These are phyloP conservation scores for Beta lomatogona DNA, from an alignment of 179 eudicot species.

Conservation along the genomic window DNA sequence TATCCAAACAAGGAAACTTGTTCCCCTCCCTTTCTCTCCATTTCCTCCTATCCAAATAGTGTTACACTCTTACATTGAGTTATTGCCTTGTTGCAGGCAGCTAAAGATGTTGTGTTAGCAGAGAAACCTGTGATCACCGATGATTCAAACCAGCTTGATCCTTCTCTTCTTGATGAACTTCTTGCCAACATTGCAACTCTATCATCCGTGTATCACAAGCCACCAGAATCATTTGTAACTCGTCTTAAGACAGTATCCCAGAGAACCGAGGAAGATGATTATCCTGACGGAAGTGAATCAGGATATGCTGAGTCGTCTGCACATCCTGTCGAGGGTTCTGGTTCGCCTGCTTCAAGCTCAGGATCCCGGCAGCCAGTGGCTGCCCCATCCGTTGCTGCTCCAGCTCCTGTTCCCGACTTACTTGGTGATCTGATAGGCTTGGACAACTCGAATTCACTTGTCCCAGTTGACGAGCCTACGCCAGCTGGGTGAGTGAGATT, in stretches of 20 bases:
- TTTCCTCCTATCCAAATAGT: too few species aligned
- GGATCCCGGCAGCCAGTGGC: constrained; percentile 55
- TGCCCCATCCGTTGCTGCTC: constrained; percentile 34
- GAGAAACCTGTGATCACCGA: constrained; percentile 98
- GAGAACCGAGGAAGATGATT: constrained; percentile 90
- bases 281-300: constrained; percentile 72
- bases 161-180: constrained; percentile 97
- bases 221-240: constrained; percentile 90
- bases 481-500: constrained; percentile 61
- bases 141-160: constrained; percentile 88
- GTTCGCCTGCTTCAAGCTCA: constrained; percentile 70
- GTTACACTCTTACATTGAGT: constrained; percentile 12
- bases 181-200: constrained; percentile 92
- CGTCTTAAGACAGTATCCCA: constrained; percentile 74
- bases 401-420: constrained; percentile 90
- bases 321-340: constrained; percentile 47
- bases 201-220: constrained; percentile 97
- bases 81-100: constrained; percentile 59
- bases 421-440: constrained; percentile 87
- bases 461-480: constrained; percentile 71
- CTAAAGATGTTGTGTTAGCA: constrained; percentile 95
- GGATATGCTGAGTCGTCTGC: constrained; percentile 72
- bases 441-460: constrained; percentile 65
- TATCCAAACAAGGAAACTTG: too few species aligned
- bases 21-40: too few species aligned